Base-by-base conservation (phyloP, 75 land plant genomes). In the Isoetes taiwanensis region DNA sequence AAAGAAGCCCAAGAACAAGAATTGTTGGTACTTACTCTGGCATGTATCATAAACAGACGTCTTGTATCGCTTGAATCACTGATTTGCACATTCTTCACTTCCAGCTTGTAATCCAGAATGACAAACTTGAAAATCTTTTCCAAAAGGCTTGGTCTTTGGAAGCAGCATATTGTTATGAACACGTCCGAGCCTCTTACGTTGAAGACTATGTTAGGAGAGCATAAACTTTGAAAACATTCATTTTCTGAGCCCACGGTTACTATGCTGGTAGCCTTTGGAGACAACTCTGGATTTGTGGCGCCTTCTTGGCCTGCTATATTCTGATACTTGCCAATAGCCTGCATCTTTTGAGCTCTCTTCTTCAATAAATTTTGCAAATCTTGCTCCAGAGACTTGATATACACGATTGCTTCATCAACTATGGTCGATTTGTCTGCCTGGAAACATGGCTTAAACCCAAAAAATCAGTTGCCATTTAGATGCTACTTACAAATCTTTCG, bases 341-440 rank as follows among this genome's bases (percentile, higher is more conserved):
- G 21, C 27, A 29, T 3, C 62, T 30, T 78, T 20, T 74, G 78
- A 8, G 62, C 34, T 65, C 67, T 82, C 21, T 76, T 66, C 30
- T 70, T 78, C 29, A 75, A 56, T 0, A 84, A 75, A 0, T 39
- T 65, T 20, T 72, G 72, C 25, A 84, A 61, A 0, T 69, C 67
- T 8, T 61, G 58, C 28, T 84, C 57, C 0, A 84, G 79, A 48
- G 54, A 63, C 34, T 64, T 69, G 8, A 84, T 82, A 71, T 82
- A 68, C 46, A 23, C 70, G 40, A 84, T 73, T 17, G 89, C 89
- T 62, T 82, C 89, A 53, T 84, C 89, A 0, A 84, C 86, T 12
- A 84, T 76, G 32, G 86, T 76, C 27, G 86, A 72, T 38, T 84
- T 84, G 64, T 84, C 89, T 2, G 79, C 79, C 89, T 84, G 69